phyloP scores from a whole-genome alignment of 768 basidiomycete species.

The Kwoniella sp. region DNA sequence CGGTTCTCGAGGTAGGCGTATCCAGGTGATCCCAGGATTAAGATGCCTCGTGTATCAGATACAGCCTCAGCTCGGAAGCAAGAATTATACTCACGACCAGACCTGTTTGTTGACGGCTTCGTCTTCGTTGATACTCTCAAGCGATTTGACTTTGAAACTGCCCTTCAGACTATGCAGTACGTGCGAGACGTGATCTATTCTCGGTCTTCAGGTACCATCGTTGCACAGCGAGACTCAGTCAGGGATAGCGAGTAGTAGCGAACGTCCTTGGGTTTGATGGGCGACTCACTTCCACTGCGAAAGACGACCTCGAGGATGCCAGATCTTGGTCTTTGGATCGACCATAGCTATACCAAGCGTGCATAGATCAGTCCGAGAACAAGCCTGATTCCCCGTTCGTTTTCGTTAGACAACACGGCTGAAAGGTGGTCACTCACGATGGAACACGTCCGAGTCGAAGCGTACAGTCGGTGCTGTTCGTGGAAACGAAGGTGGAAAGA shows the following conservation, averaged over 20 bases:
- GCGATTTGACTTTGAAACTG: slow-evolving; percentile 33
- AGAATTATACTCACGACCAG: slow-evolving; percentile 39
- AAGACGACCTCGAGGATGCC: slow-evolving; percentile 35
- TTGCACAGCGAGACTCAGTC: too few species aligned
- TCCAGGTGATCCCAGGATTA: too few species aligned
- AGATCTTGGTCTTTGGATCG: slow-evolving; percentile 46
- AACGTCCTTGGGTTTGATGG: background rate
- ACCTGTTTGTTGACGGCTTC: slow-evolving; percentile 49
- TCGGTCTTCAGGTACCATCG: slow-evolving; percentile 26
- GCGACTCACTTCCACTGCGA: slow-evolving; percentile 37
- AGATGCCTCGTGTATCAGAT: background rate
- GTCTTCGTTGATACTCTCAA: slow-evolving; percentile 35
- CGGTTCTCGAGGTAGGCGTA: too few species aligned
- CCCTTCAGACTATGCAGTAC: slow-evolving; percentile 37
- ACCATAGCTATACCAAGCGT: slow-evolving; percentile 39
- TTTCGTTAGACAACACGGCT: too few species aligned
- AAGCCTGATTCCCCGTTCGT: too few species aligned
- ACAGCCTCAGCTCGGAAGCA: background rate
- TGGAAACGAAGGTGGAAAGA: slow-evolving; percentile 36
- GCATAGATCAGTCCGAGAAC: too few species aligned
- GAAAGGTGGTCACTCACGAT: slow-evolving; percentile 46
- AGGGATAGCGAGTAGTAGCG: too few species aligned
- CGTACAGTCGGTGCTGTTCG: slow-evolving; percentile 27
- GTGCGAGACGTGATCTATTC: slow-evolving; percentile 42
- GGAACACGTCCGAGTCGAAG: slow-evolving; percentile 47